Conservation (phyloP, 768 basidiomycete species). For the Tylopilus vinaceipallidus region DNA sequence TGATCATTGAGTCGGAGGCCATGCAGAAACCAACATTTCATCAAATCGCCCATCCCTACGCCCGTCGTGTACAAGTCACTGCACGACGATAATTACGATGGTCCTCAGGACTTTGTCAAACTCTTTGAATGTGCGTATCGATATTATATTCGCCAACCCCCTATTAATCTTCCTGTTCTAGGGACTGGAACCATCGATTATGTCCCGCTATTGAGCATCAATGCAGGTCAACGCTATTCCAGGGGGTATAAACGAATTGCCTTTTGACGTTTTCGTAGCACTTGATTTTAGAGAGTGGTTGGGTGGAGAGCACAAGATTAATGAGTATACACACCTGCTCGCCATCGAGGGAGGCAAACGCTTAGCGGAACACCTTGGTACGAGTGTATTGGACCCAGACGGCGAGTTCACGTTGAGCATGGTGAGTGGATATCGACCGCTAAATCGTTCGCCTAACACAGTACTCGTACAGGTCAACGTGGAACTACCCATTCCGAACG, state of each 20-base stretch:
- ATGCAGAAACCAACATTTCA: conserved; percentile 59
- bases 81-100: conserved; percentile 29
- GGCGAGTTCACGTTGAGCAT: conserved; percentile 66
- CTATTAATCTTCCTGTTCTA: conserved; percentile 23
- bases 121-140: conserved; percentile 47
- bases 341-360: conserved; percentile 64
- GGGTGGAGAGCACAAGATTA: conserved; percentile 80
- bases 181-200: conserved; percentile 67
- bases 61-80: conserved; percentile 52
- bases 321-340: conserved; percentile 64
- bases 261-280: conserved; percentile 39
- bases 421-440: conserved; percentile 38
- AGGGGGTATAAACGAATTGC: background rate
- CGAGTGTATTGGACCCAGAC: conserved; percentile 57
- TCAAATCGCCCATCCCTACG: conserved; percentile 59
- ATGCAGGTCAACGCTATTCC: conserved; percentile 40
- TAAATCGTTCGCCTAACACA: background rate
- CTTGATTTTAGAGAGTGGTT: conserved; percentile 75
- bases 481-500: conserved; percentile 35
- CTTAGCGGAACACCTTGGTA: conserved; percentile 60
- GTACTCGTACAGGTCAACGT: conserved; percentile 38
- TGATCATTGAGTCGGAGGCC: background rate
- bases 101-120: conserved; percentile 41
- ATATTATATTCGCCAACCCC: background rate
- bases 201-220: conserved; percentile 51